These are phyloP conservation scores for Filobasidium wieringae DNA, from an alignment of 768 basidiomycete species.

Conservation along the genomic window DNA sequence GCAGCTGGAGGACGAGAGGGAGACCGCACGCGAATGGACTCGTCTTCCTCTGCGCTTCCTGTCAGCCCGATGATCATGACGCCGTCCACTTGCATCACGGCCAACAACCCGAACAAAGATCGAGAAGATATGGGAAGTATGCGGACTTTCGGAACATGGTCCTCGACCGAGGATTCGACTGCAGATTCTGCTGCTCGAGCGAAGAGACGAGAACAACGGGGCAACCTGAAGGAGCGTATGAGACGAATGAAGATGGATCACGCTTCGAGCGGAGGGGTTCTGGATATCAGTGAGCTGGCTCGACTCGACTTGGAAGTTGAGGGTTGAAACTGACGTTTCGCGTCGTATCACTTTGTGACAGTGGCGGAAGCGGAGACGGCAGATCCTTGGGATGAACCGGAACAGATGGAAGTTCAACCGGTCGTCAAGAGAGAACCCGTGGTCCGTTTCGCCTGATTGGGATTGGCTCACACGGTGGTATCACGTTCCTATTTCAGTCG, in stretches of 20 bases:
- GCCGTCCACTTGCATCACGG: not conserved
- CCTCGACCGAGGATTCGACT: not conserved
- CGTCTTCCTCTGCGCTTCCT: not conserved
- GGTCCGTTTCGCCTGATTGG: not conserved
- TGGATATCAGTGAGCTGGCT: not conserved
- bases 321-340: not conserved
- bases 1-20: not conserved
- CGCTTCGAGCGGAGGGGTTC: not conserved
- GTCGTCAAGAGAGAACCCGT: not conserved
- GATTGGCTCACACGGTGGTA: too few species aligned
- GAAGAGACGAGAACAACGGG: not conserved
- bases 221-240: not conserved
- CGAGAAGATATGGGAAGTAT: not conserved
- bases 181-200: not conserved
- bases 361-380: not conserved
- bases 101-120: not conserved
- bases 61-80: not conserved
- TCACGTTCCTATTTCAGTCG: too few species aligned
- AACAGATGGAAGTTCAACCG: not conserved
- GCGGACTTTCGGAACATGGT: not conserved
- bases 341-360: not conserved
- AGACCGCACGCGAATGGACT: not conserved
- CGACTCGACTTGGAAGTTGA: not conserved
- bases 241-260: not conserved
- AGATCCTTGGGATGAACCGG: not conserved